These are phyloP conservation scores for Trichocladium antarcticum DNA, from an alignment of 495 filamentous ascomycete species.

Conservation along the genomic window DNA sequence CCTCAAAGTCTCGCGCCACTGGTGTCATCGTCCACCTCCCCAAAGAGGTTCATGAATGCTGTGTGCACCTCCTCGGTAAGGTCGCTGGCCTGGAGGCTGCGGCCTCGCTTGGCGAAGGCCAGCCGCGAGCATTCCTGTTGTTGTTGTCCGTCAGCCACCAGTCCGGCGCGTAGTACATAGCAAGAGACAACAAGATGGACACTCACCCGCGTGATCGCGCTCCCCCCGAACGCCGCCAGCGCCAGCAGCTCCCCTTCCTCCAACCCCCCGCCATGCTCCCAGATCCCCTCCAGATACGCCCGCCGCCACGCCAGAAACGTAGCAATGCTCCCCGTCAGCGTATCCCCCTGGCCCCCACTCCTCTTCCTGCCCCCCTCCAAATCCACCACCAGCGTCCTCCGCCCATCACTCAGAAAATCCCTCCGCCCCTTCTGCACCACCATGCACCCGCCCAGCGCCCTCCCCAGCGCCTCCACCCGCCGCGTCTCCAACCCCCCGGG, in stretches of 20 bases:
- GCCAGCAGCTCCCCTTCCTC: conserved; percentile 54
- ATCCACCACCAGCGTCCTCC: conserved; percentile 60
- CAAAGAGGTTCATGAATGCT: conserved; percentile 72
- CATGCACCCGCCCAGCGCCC: conserved; percentile 75
- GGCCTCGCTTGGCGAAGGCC: conserved; percentile 77
- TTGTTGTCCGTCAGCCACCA: neutral
- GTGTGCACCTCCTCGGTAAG: conserved; percentile 81
- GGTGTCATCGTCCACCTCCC: conserved; percentile 30
- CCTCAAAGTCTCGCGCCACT: conserved; percentile 14
- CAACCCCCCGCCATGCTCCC: conserved; percentile 54
- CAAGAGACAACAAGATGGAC: neutral
- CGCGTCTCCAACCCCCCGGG: conserved; percentile 36
- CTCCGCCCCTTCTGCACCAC: conserved; percentile 81
- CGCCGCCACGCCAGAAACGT: conserved; percentile 80
- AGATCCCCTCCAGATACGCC: conserved; percentile 72
- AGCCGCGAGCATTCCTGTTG: conserved; percentile 67
- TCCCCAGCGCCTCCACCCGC: conserved; percentile 60
- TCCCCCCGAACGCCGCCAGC: conserved; percentile 76
- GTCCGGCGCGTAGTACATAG: too few relatives aligned
- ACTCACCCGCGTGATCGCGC: conserved; percentile 63
- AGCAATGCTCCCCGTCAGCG: conserved; percentile 77
- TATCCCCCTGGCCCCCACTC: conserved; percentile 92
- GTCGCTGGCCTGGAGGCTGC: conserved; percentile 88
- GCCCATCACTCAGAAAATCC: conserved; percentile 79
- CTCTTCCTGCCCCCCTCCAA: conserved; percentile 73